Percentiles rank a stretch among this genome's conserved stretches.
Conservation (phyloP, 495 filamentous ascomycete genomes). For the Podospora conica region DNA sequence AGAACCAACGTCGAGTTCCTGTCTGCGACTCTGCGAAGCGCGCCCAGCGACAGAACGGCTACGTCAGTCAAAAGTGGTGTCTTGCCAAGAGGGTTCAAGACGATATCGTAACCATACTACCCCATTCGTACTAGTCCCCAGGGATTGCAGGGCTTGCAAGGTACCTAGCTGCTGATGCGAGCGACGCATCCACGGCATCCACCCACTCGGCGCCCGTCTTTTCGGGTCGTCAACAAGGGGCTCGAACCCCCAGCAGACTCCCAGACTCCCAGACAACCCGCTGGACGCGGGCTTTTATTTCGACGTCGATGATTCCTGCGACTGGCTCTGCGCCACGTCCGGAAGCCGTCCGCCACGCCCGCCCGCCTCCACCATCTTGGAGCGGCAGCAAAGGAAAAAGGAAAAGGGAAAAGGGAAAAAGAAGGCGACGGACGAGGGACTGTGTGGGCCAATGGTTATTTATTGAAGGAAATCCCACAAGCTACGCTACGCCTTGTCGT, state of each 20-base stretch:
- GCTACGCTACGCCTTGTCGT: conserved; percentile 12
- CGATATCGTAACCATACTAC: conserved; percentile 12
- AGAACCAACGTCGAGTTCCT: not conserved
- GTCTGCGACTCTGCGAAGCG: not conserved
- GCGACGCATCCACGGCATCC: conserved; percentile 23
- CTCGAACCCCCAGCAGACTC: conserved; percentile 11
- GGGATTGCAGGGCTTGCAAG: conserved; percentile 21
- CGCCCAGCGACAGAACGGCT: not conserved
- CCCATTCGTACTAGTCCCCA: conserved; percentile 21
- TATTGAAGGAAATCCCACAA: conserved; percentile 14
- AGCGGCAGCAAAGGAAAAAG: conserved; percentile 5
- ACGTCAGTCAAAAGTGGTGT: conserved; percentile 6
- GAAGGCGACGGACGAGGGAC: not conserved
- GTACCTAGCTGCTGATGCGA: conserved; percentile 16
- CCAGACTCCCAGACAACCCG: conserved; percentile 3
- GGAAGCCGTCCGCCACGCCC: conserved; percentile 12
- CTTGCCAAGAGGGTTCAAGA: conserved; percentile 8
- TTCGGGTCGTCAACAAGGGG: conserved; percentile 22
- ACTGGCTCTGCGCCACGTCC: not conserved
- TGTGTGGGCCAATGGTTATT: conserved; percentile 22
- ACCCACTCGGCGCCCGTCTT: conserved; percentile 19
- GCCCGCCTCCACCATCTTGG: not conserved
- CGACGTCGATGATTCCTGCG: not conserved
- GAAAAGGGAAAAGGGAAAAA: conserved; percentile 8
- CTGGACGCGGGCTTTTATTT: conserved; percentile 12